Percentiles rank a stretch among this genome's conserved stretches.
These are phyloP conservation scores for Lepidium didymum DNA, from an alignment of 345 rosid genomes.

Conservation along the genomic window DNA sequence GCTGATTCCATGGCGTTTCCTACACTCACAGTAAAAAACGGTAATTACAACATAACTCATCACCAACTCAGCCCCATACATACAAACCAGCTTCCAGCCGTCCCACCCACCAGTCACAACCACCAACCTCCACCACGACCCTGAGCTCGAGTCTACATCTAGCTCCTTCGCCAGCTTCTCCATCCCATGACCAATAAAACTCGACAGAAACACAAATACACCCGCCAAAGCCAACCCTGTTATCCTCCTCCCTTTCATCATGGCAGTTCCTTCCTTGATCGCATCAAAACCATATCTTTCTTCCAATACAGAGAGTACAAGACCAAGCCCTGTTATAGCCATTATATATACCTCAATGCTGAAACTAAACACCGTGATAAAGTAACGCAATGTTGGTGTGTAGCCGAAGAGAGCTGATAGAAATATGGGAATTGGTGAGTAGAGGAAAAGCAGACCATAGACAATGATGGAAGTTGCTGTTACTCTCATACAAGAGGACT, in stretches of 20 bases:
- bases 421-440: constrained; percentile 27
- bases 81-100: constrained; percentile 33
- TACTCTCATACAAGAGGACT: constrained; percentile 35
- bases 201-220: constrained; percentile 35
- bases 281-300: constrained; percentile 56
- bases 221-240: constrained; percentile 50
- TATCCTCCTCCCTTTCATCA: constrained; percentile 54
- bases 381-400: constrained; percentile 17
- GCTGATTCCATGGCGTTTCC: constrained; percentile 24
- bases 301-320: constrained; percentile 64
- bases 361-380: constrained; percentile 24
- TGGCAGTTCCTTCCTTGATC: constrained; percentile 33
- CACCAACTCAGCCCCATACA: constrained; percentile 50
- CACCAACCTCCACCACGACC: constrained; percentile 34
- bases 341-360: constrained; percentile 49
- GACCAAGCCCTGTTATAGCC: constrained; percentile 48
- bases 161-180: constrained; percentile 37
- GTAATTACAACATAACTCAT: constrained; percentile 54
- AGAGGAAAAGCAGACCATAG: constrained; percentile 38
- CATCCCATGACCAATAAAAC: constrained; percentile 46
- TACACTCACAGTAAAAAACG: constrained; percentile 56
- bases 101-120: constrained; percentile 32
- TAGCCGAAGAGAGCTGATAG: constrained; percentile 22
- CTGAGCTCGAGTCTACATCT: constrained; percentile 13
- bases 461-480: constrained; percentile 45